These are phyloP conservation scores for Globisporangium spinosum DNA, from an alignment of 352 stramenopile genomes.

Conservation along the genomic window DNA sequence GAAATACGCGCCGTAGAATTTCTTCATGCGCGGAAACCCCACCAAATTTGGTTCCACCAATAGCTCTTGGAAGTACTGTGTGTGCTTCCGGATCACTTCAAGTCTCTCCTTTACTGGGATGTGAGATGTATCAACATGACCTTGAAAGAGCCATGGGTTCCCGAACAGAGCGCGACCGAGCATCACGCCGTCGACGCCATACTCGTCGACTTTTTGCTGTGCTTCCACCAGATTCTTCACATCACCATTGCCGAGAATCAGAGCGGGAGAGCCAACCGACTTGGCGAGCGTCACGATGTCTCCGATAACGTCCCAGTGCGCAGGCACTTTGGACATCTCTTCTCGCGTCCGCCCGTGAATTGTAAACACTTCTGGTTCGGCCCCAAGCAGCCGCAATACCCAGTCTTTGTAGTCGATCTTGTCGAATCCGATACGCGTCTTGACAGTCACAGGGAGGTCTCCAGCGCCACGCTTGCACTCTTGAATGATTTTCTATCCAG, in stretches of 20 bases:
- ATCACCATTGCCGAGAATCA: conserved; percentile 81
- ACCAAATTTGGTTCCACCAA: conserved; percentile 40
- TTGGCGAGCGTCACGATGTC: conserved; percentile 60
- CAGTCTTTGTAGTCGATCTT: conserved; percentile 78
- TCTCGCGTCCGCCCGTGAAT: conserved; percentile 74
- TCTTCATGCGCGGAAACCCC: conserved; percentile 74
- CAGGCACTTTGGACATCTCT: conserved; percentile 81
- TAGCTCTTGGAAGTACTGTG: conserved; percentile 63
- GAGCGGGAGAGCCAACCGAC: conserved; percentile 39
- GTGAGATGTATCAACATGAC: conserved; percentile 48
- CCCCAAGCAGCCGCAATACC: conserved; percentile 63
- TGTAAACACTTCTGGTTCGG: conserved; percentile 66
- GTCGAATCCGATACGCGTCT: conserved; percentile 79
- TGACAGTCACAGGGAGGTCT: conserved; percentile 65
- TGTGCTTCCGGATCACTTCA: conserved; percentile 59
- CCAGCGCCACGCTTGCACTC: conserved; percentile 68
- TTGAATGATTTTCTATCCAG: conserved; percentile 44
- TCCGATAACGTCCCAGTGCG: conserved; percentile 80
- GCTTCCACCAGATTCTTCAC: conserved; percentile 63
- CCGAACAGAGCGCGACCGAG: conserved; percentile 71
- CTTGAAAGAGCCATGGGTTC: conserved; percentile 81
- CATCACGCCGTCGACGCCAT: conserved; percentile 78
- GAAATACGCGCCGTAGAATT: conserved; percentile 75
- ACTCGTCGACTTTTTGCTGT: conserved; percentile 57
- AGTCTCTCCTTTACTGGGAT: conserved; percentile 49